Conservation (phyloP, 192 early-diverging fungal species). For the Mortierella hygrophila region DNA sequence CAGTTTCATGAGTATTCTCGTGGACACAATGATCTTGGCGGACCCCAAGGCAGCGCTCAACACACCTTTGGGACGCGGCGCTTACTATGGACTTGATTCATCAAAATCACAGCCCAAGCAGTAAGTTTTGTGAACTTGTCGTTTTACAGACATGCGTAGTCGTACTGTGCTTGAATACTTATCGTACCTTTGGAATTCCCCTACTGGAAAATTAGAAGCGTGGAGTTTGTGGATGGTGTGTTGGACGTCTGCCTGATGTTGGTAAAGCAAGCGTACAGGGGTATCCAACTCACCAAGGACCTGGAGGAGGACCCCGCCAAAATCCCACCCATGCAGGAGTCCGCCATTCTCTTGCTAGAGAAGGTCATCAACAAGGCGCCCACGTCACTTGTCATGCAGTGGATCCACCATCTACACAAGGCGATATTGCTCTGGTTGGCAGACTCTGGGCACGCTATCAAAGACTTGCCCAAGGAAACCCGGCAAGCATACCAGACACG, state of each 20-base stretch:
- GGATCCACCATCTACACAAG: conserved; percentile 10
- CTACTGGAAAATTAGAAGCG: neutral
- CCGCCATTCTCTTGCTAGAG: conserved; percentile 28
- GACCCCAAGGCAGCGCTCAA: neutral
- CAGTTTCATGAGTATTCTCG: conserved; percentile 13
- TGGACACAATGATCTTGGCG: conserved; percentile 24
- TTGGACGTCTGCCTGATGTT: conserved; percentile 14
- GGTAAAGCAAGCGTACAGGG: conserved; percentile 23
- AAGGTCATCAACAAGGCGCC: conserved; percentile 42
- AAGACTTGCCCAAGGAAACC: neutral
- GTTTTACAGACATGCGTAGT: neutral
- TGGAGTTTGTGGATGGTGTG: neutral
- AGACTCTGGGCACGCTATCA: conserved; percentile 11
- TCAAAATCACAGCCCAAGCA: neutral
- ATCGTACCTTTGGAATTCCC: neutral
- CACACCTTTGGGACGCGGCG: neutral
- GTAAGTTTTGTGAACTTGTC: neutral
- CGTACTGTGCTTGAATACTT: neutral
- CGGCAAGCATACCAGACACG: conserved; percentile 8
- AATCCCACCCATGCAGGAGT: conserved; percentile 22
- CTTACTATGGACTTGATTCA: neutral
- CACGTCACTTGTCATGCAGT: neutral
- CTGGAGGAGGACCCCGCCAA: neutral
- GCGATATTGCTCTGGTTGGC: conserved; percentile 28
- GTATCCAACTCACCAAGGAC: neutral